Conservation (phyloP, 108 stramenopile species). For the Fragilariopsis cylindrus region DNA sequence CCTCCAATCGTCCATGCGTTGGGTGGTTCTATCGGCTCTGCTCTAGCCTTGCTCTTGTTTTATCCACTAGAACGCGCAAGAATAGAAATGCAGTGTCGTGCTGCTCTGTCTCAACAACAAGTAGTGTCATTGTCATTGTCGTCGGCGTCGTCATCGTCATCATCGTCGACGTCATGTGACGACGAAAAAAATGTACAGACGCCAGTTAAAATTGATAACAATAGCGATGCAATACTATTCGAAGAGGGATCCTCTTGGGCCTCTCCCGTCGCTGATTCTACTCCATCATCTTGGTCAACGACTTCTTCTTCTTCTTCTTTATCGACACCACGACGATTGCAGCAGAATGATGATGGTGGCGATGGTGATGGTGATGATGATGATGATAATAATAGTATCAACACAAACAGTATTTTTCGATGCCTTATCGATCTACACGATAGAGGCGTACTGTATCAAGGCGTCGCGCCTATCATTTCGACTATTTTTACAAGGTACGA, state of each 20-base stretch:
- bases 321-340: background rate
- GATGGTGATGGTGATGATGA: too few relatives aligned
- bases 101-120: slow-evolving; percentile 1
- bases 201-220: background rate
- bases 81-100: slow-evolving; percentile 60
- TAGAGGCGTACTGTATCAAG: slow-evolving; percentile 63
- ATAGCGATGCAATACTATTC: background rate
- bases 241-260: slow-evolving; percentile 6
- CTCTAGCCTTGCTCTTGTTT: slow-evolving; percentile 64
- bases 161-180: background rate
- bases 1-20: slow-evolving; percentile 71
- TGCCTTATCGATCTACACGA: slow-evolving; percentile 49
- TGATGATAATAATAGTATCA: too few relatives aligned
- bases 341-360: background rate
- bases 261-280: background rate
- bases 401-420: slow-evolving; percentile 2
- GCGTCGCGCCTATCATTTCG: slow-evolving; percentile 57
- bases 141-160: background rate
- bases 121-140: background rate
- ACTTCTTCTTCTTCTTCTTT: slow-evolving; percentile 12
- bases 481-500: slow-evolving; percentile 52
- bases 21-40: slow-evolving; percentile 73
- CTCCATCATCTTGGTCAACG: slow-evolving; percentile 18
- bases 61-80: slow-evolving; percentile 80
- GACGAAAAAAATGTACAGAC: background rate